These are phyloP conservation scores for Strobilomyces dryophilus DNA, from an alignment of 768 basidiomycete species.

Conservation along the genomic window DNA sequence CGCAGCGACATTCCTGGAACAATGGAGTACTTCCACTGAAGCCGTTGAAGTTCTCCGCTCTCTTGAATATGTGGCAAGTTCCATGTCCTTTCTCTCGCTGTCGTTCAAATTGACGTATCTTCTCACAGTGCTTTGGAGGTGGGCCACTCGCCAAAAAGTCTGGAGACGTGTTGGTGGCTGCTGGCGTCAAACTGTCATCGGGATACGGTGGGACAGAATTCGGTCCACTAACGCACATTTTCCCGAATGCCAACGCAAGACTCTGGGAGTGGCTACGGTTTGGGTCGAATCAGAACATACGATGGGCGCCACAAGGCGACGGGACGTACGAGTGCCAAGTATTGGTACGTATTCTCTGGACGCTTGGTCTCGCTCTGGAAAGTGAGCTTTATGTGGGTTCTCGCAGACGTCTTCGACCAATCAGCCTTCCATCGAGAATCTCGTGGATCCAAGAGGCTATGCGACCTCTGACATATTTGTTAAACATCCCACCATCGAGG, in stretches of 20 bases:
- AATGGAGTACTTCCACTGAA: conserved; percentile 17
- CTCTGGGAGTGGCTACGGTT: conserved; percentile 35
- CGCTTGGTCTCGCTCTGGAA: neutral
- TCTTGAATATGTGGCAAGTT: conserved; percentile 19
- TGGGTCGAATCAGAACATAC: conserved; percentile 17
- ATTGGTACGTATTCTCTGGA: conserved; percentile 33
- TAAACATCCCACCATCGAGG: neutral
- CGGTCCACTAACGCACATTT: conserved; percentile 16
- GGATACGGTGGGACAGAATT: conserved; percentile 41
- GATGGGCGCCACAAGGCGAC: conserved; percentile 36
- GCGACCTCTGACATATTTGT: too few relatives aligned
- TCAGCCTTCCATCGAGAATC: too few relatives aligned
- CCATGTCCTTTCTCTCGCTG: too few relatives aligned
- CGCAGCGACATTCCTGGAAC: conserved; percentile 22
- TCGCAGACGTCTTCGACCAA: too few relatives aligned
- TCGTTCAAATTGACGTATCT: too few relatives aligned
- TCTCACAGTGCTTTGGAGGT: conserved; percentile 16
- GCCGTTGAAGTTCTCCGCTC: conserved; percentile 14
- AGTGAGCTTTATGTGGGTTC: too few relatives aligned
- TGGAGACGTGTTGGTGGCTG: conserved; percentile 32
- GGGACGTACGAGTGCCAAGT: conserved; percentile 37
- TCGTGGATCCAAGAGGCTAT: too few relatives aligned
- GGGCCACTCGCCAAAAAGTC: conserved; percentile 35
- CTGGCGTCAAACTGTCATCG: conserved; percentile 32
- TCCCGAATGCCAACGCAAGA: too few relatives aligned